phyloP scores from a whole-genome alignment of 2,329 filamentous ascomycete genomes.

The Aaosphaeria pasadenensis region DNA sequence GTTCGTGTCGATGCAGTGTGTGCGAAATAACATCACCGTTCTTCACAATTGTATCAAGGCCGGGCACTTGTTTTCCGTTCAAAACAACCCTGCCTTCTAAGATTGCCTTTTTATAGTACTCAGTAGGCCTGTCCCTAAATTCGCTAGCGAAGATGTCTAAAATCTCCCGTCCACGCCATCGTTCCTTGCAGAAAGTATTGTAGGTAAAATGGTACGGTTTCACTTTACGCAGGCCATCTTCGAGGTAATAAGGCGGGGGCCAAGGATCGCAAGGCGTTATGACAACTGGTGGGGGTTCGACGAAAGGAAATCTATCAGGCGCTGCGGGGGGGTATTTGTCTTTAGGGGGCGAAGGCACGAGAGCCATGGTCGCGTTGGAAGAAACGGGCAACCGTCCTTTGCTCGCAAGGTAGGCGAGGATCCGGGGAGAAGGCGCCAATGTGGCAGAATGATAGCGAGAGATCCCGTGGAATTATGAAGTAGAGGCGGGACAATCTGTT shows the following conservation, averaged over 20 bases:
- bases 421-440: constrained; percentile 51
- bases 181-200: constrained; percentile 90
- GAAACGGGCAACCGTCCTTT: constrained; percentile 41
- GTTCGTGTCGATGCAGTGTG: constrained; percentile 92
- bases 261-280: constrained; percentile 52
- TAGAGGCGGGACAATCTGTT: background rate
- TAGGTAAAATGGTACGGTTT: constrained; percentile 90
- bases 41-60: constrained; percentile 67
- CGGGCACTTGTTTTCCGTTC: constrained; percentile 68
- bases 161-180: constrained; percentile 80
- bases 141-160: constrained; percentile 88
- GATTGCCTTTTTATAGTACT: constrained; percentile 84
- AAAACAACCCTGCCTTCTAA: constrained; percentile 73
- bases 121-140: constrained; percentile 80
- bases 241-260: constrained; percentile 74
- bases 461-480: background rate
- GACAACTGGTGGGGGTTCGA: constrained; percentile 47
- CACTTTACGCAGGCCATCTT: constrained; percentile 79
- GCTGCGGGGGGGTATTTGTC: constrained; percentile 27
- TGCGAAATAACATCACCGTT: constrained; percentile 93
- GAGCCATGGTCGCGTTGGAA: constrained; percentile 42
- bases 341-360: constrained; percentile 31
- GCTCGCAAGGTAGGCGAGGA: constrained; percentile 51
- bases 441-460: constrained; percentile 3
- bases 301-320: constrained; percentile 37